These are phyloP conservation scores for Diutina siamensis DNA, from an alignment of 1,139 yeast genomes.

Conservation along the genomic window DNA sequence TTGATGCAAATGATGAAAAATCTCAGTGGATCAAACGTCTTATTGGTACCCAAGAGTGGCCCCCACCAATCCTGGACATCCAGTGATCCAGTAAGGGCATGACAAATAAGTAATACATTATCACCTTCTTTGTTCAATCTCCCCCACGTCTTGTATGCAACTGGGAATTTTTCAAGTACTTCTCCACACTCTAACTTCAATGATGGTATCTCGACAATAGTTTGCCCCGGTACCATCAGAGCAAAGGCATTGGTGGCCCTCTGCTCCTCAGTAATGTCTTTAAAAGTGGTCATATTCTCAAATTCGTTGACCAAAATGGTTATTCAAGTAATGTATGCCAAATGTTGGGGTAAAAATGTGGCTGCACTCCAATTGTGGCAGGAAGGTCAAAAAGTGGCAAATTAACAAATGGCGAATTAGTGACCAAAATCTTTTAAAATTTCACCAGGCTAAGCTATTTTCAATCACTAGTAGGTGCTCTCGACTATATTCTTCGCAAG, in stretches of 20 bases:
- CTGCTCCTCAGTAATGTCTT: slow-evolving; percentile 37
- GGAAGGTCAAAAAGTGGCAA: not conserved
- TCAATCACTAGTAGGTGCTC: no score
- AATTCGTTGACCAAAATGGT: no score
- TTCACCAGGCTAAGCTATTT: no score
- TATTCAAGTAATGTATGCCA: no score
- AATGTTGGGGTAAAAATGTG: not conserved
- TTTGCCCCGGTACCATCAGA: slow-evolving; percentile 66
- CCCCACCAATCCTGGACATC: slow-evolving; percentile 99
- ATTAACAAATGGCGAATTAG: no score
- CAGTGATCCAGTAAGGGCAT: slow-evolving; percentile 90
- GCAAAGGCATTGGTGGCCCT: slow-evolving; percentile 51
- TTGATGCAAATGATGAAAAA: slow-evolving; percentile 82
- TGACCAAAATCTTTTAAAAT: no score
- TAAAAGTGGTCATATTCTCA: slow-evolving; percentile 8
- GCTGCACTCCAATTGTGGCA: not conserved
- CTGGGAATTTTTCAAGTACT: slow-evolving; percentile 59
- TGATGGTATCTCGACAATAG: slow-evolving; percentile 69
- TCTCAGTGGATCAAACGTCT: slow-evolving; percentile 84
- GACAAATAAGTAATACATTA: slow-evolving; percentile 81
- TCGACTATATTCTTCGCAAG: not conserved
- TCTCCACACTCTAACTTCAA: slow-evolving; percentile 70
- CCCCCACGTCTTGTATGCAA: slow-evolving; percentile 97
- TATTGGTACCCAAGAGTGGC: slow-evolving; percentile 73
- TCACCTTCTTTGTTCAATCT: slow-evolving; percentile 50